A percentile compares a stretch with the other conserved stretches of the same genome.
Conservation (phyloP, 1,139 yeast species). For the Yamadazyma friedrichii region DNA sequence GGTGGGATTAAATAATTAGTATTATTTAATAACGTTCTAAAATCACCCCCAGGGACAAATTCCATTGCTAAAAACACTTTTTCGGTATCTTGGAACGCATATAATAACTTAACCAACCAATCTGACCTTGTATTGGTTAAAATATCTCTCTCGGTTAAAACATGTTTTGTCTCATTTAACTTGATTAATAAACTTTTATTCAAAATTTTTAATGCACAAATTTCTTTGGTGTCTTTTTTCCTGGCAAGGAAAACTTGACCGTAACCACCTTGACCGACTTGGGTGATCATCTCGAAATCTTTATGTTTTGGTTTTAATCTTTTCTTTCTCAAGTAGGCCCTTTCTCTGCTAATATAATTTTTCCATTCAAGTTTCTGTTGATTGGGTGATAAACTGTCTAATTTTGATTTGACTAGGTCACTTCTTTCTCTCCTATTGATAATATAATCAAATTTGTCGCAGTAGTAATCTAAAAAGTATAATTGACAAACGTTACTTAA, state of each 20-base stretch:
- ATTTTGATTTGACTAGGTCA: conserved; percentile 59
- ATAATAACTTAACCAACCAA: conserved; percentile 90
- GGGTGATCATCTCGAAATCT: conserved; percentile 94
- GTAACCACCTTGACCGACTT: conserved; percentile 99
- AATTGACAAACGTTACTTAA: conserved; percentile 81
- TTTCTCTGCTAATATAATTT: conserved; percentile 79
- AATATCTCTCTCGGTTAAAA: conserved; percentile 93
- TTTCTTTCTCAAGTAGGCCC: conserved; percentile 81
- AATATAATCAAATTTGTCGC: conserved; percentile 93
- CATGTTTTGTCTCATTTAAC: conserved; percentile 94
- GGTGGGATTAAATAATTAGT: conserved; percentile 92
- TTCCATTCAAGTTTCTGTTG: conserved; percentile 74
- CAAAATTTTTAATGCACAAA: conserved; percentile 91
- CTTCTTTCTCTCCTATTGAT: conserved; percentile 82
- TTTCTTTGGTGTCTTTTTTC: conserved; percentile 90
- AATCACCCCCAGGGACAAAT: conserved; percentile 98
- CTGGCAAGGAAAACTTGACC: conserved; percentile 96
- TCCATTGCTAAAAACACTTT: conserved; percentile 97
- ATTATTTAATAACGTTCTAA: conserved; percentile 88
- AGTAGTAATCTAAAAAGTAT: conserved; percentile 90
- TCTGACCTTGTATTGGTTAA: conserved; percentile 92
- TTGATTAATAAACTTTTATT: conserved; percentile 84
- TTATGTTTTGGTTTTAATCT: conserved; percentile 90
- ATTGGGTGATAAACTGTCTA: conserved; percentile 35
- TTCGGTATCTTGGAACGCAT: conserved; percentile 92